Evolutionary conservation across 179 eudicot genomes (phyloP).

Genomic region (Amaranthus tricolor): DNA sequence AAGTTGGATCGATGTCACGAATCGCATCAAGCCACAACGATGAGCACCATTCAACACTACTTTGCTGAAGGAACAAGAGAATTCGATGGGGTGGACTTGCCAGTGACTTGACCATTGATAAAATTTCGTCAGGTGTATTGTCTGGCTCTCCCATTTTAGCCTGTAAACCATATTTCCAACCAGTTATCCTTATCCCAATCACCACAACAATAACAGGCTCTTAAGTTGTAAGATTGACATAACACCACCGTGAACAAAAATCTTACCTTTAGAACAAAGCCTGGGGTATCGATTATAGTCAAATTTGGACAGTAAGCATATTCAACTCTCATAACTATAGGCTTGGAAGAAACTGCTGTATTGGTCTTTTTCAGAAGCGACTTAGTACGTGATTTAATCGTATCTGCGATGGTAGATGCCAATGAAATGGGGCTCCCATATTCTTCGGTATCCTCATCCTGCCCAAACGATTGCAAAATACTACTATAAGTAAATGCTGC

Average conservation of each 20-base stretch:
- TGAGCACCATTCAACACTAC: conserved; percentile 99
- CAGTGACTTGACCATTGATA: conserved; percentile 91
- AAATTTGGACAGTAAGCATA: conserved; percentile 98
- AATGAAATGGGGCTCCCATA: conserved; percentile 71
- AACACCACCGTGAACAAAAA: not conserved
- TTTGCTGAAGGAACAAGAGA: conserved; percentile 93
- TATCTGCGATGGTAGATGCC: conserved; percentile 81
- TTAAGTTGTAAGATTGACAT: not conserved
- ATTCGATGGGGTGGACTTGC: conserved; percentile 98
- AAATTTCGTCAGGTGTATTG: conserved; percentile 86
- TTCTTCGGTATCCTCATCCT: conserved; percentile 98
- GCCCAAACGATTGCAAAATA: conserved; percentile 3
- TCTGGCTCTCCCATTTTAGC: conserved; percentile 99
- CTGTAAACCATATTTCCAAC: conserved; percentile 36
- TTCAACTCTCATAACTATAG: conserved; percentile 97
- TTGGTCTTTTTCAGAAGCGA: conserved; percentile 62
- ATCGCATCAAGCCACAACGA: conserved; percentile 94
- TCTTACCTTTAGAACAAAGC: conserved; percentile 89
- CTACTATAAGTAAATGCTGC: conserved; percentile 7
- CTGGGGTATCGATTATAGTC: conserved; percentile 95
- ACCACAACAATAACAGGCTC: not conserved
- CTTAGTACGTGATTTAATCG: conserved; percentile 82
- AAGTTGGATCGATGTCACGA: conserved; percentile 91
- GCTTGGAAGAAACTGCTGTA: conserved; percentile 86
- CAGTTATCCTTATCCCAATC: conserved; percentile 6